These are phyloP conservation scores for Candida golubevii DNA, from an alignment of 805 yeast genomes.

Conservation along the genomic window DNA sequence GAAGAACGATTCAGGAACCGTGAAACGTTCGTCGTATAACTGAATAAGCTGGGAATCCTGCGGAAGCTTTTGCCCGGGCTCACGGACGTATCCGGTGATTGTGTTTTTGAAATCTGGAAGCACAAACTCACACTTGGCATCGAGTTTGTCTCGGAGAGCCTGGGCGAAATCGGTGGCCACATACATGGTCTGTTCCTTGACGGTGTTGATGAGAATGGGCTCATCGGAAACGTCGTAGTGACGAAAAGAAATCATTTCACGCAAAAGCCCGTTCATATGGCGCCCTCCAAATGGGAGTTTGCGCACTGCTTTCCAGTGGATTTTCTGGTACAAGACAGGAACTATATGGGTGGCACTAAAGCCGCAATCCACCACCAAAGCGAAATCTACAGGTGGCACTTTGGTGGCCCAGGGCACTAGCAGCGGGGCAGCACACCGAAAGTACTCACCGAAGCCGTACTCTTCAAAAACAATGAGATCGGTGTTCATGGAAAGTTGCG, in stretches of 20 bases:
- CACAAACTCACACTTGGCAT: constrained; percentile 60
- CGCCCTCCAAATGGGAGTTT: constrained; percentile 87
- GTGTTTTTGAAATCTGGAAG: constrained; percentile 86
- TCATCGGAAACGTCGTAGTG: constrained; percentile 94
- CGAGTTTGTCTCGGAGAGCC: constrained; percentile 37
- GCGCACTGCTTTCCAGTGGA: constrained; percentile 70
- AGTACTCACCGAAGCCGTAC: constrained; percentile 70
- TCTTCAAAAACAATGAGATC: constrained; percentile 95
- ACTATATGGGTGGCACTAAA: constrained; percentile 81
- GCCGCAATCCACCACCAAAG: constrained; percentile 83
- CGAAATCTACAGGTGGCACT: constrained; percentile 46
- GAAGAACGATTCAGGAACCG: constrained; percentile 80
- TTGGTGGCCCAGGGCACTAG: constrained; percentile 55
- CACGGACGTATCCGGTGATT: constrained; percentile 62
- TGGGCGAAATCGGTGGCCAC: constrained; percentile 56
- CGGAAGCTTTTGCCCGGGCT: constrained; percentile 28
- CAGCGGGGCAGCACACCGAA: constrained; percentile 59
- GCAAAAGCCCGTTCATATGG: constrained; percentile 71
- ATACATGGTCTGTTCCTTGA: constrained; percentile 75
- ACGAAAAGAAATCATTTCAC: constrained; percentile 82
- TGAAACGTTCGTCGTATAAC: constrained; percentile 80
- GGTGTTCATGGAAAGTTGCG: constrained; percentile 74
- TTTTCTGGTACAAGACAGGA: constrained; percentile 77
- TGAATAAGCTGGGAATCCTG: constrained; percentile 61
- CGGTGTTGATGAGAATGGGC: constrained; percentile 73